These are phyloP conservation scores for Solanum chmielewskii DNA, from an alignment of 257 asterid genomes.

Conservation along the genomic window DNA sequence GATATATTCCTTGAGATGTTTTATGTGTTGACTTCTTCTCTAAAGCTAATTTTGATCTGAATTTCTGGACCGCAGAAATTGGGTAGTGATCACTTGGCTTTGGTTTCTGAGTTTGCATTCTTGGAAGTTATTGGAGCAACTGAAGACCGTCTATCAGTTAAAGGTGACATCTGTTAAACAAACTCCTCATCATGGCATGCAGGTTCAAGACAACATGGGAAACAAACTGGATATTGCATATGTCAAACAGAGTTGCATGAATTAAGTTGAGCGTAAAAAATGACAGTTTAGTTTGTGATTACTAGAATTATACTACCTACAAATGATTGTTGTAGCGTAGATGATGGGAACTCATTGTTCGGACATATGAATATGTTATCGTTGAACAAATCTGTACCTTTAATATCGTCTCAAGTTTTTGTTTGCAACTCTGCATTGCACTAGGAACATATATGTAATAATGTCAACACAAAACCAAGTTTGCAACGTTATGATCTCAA, in stretches of 20 bases:
- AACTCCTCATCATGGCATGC: neutral
- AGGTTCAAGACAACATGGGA: neutral
- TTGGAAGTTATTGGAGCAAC: neutral
- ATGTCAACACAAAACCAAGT: neutral
- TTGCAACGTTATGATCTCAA: neutral
- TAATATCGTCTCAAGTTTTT: neutral
- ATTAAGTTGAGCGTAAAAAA: neutral
- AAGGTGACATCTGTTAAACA: neutral
- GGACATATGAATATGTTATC: neutral
- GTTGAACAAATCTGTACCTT: neutral
- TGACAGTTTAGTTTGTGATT: neutral
- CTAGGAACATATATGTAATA: neutral
- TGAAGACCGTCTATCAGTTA: neutral
- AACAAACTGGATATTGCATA: neutral
- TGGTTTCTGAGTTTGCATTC: constrained; percentile 28
- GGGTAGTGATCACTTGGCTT: constrained; percentile 31
- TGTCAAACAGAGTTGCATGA: neutral
- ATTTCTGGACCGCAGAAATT: constrained; percentile 9
- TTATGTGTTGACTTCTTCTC: neutral
- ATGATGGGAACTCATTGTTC: neutral
- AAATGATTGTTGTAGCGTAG: neutral
- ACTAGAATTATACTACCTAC: neutral
- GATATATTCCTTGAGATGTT: neutral
- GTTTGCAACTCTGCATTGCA: neutral
- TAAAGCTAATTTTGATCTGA: neutral